phyloP scores from a whole-genome alignment of 2,329 filamentous ascomycete species.

The Leptographium flavum region DNA sequence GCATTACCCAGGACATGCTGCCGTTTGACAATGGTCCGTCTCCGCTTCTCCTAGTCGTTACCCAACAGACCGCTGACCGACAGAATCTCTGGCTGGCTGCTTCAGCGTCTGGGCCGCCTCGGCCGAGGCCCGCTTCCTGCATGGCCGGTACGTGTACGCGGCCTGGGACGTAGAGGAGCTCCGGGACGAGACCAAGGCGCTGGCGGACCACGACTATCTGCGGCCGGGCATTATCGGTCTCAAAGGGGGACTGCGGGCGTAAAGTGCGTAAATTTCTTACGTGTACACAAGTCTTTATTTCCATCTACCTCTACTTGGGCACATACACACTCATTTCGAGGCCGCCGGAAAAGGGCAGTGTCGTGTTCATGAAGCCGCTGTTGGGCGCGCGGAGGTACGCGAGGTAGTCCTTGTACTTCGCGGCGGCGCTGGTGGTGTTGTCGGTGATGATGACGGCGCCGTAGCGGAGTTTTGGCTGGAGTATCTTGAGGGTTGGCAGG shows the following conservation, averaged over 20 bases:
- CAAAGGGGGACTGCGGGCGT: not conserved
- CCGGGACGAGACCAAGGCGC: constrained; percentile 6
- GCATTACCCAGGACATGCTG: constrained; percentile 1
- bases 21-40: constrained; percentile 5
- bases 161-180: constrained; percentile 29
- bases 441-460: constrained; percentile 28
- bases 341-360: constrained; percentile 12
- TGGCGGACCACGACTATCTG: constrained; percentile 11
- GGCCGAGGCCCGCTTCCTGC: constrained; percentile 23
- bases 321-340: constrained; percentile 13
- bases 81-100: constrained; percentile 11
- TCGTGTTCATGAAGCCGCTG: constrained; percentile 23
- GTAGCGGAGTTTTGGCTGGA: constrained; percentile 17
- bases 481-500: constrained; percentile 22
- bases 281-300: not conserved
- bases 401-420: constrained; percentile 24
- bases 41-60: not conserved
- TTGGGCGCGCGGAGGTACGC: constrained; percentile 22
- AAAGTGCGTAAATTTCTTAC: no score
- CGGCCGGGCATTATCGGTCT: constrained; percentile 6
- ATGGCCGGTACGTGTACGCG: constrained; percentile 23
- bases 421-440: constrained; percentile 21
- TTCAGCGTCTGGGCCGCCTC: constrained; percentile 26
- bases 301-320: not conserved
- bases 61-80: no score